Base-by-base conservation (phyloP, 2,329 filamentous ascomycete genomes). In the Aspergillus aculeatinus region DNA sequence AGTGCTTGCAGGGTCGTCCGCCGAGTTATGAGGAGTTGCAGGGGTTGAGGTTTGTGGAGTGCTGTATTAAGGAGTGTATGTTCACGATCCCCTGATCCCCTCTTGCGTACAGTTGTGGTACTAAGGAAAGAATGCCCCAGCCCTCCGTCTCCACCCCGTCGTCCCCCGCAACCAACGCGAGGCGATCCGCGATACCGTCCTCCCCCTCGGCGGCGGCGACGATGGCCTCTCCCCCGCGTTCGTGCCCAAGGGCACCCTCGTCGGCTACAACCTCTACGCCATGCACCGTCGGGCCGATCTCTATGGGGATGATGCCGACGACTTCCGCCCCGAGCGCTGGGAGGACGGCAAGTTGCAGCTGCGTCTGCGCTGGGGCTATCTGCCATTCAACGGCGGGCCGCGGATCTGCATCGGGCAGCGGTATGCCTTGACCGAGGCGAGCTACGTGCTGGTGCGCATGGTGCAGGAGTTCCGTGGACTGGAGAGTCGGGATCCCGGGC, bases 111-210 rank as follows among this genome's bases (percentile, higher is more conserved):
- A 9, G 10, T 39, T 39, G 11, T 39, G 10, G 35, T 33, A 12
- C 35, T 39, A 16, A 39, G 23, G 3, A 12, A 9, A 12, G 5
- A 39, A 9, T 39, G 10, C 5, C 5, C 14, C 11, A 48, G 29
- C 35, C 3, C 89, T 92, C 47, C 86, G 90, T 14, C 77, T 92
- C 11, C 91, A 92, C 74, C 90, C 90, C 0, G 81, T 84, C n/a
- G 87, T 93, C 2, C 89, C 90, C 1, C 88, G 88, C 79, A 93
- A 92, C 76, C 82, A 90, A 53, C 87, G 90, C 60, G 76, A 87
- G 23, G 84, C 89, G 14, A 80, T 90, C 14, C 3, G 39, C 27
- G 88, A 92, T 77, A 92, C 90, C 3, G 89, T 85, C 0, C 83
- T 94, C 2, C 90, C 90, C 0, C 77, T 79, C n/a, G 90, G 81